A percentile compares a stretch with the other conserved stretches of the same genome.
phyloP scores from a whole-genome alignment of 306 rosid genomes.

The Carpinus viminea region DNA sequence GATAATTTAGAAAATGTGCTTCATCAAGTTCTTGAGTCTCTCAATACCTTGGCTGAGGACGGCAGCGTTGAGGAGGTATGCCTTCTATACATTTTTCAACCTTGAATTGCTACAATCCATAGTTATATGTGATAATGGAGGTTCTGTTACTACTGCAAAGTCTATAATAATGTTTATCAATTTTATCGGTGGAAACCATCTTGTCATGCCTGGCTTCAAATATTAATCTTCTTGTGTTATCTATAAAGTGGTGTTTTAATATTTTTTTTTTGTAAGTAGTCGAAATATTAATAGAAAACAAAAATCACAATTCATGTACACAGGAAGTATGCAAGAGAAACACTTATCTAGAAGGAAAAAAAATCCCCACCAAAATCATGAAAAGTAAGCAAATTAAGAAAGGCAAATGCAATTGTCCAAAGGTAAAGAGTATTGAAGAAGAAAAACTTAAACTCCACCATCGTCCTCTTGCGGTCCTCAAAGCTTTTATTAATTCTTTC shows the following conservation, averaged over 20 bases:
- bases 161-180: not conserved
- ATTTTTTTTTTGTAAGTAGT: too few species aligned
- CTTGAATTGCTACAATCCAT: not conserved
- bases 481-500: too few species aligned
- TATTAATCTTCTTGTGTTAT: not conserved
- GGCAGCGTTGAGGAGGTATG: constrained; percentile 76
- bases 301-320: too few species aligned
- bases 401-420: too few species aligned
- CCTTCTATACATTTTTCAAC: not conserved
- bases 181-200: not conserved
- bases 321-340: too few species aligned
- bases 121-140: not conserved
- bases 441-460: too few species aligned
- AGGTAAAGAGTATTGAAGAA: too few species aligned
- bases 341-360: too few species aligned
- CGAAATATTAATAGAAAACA: too few species aligned
- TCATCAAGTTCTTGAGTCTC: constrained; percentile 46
- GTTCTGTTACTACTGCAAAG: not conserved
- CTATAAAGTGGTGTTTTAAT: not conserved
- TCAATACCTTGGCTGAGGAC: constrained; percentile 58
- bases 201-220: not conserved
- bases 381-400: too few species aligned
- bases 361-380: too few species aligned
- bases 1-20: constrained; percentile 71
- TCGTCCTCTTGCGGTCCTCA: too few species aligned